Evolutionary conservation across 2,329 filamentous ascomycete species (phyloP).

Genomic region (Diaporthe sp.): DNA sequence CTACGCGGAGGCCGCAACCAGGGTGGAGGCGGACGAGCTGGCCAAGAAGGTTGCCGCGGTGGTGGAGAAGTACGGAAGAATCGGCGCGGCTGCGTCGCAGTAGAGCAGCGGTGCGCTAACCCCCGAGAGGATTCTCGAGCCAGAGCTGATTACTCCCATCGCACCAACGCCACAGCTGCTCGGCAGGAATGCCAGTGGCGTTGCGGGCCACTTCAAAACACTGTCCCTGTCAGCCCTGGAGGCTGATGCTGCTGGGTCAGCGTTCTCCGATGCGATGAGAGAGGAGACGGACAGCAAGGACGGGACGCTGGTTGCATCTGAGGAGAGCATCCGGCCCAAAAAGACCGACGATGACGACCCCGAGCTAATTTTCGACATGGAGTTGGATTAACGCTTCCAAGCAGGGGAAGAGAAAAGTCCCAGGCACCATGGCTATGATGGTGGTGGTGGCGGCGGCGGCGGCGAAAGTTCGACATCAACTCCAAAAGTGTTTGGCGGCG

Average conservation of each 20-base stretch:
- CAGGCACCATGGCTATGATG: neutral
- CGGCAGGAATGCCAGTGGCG: too few species aligned
- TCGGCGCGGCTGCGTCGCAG: slow-evolving; percentile 18
- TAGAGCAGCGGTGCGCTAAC: slow-evolving; percentile 31
- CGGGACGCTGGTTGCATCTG: neutral
- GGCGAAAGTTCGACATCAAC: slow-evolving; percentile 8
- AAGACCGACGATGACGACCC: slow-evolving; percentile 15
- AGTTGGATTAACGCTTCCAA: slow-evolving; percentile 4
- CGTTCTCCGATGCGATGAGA: neutral
- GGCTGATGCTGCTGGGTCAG: neutral
- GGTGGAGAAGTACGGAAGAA: slow-evolving; percentile 69
- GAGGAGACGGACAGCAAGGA: neutral
- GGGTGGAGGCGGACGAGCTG: slow-evolving; percentile 90
- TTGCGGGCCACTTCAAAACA: neutral
- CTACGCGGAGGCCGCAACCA: slow-evolving; percentile 92
- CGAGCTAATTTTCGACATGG: slow-evolving; percentile 30
- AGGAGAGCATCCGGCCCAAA: neutral
- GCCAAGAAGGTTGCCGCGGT: slow-evolving; percentile 84
- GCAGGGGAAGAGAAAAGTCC: neutral
- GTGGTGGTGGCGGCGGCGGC: neutral
- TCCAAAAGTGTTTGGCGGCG: slow-evolving; percentile 28
- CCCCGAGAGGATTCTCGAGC: slow-evolving; percentile 6
- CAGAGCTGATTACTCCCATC: neutral
- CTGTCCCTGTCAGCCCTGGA: neutral
- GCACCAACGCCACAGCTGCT: neutral